A percentile compares a stretch with the other conserved stretches of the same genome.
These are phyloP conservation scores for Hymenoscyphus salicellus DNA, from an alignment of 2,329 filamentous ascomycete species.

Conservation along the genomic window DNA sequence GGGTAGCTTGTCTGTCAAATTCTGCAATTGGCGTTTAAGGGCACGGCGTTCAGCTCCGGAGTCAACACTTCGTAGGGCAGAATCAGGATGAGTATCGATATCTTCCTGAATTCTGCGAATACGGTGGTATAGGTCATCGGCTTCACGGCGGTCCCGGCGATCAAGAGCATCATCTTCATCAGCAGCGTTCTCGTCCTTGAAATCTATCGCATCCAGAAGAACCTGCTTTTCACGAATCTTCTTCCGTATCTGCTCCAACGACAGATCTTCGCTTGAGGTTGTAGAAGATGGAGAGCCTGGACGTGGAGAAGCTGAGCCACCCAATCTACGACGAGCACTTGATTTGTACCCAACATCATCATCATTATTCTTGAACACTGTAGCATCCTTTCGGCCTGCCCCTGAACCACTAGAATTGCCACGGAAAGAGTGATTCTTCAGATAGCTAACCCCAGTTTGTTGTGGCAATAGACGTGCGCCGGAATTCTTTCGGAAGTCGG, in stretches of 20 bases:
- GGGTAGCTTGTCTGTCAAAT: slow-evolving; percentile 82
- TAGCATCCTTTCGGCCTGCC: slow-evolving; percentile 81
- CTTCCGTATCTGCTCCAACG: slow-evolving; percentile 84
- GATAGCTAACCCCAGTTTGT: slow-evolving; percentile 95
- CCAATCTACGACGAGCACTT: slow-evolving; percentile 83
- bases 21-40: slow-evolving; percentile 85
- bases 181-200: slow-evolving; percentile 82
- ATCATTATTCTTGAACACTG: slow-evolving; percentile 94
- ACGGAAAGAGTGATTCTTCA: slow-evolving; percentile 92
- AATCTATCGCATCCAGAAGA: slow-evolving; percentile 91
- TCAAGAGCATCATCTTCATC: slow-evolving; percentile 94
- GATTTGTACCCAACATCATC: slow-evolving; percentile 90
- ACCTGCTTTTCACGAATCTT: slow-evolving; percentile 93
- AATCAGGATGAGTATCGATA: slow-evolving; percentile 86
- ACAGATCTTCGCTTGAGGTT: slow-evolving; percentile 74
- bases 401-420: slow-evolving; percentile 56
- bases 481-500: slow-evolving; percentile 81
- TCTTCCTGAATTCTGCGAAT: slow-evolving; percentile 91
- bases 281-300: slow-evolving; percentile 71
- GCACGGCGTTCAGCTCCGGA: slow-evolving; percentile 84
- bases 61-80: slow-evolving; percentile 66
- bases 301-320: slow-evolving; percentile 70
- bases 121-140: slow-evolving; percentile 88
- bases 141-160: slow-evolving; percentile 83
- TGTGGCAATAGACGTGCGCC: slow-evolving; percentile 90